A percentile compares a stretch with the other conserved stretches of the same genome.
Evolutionary conservation across 345 rosid species (phyloP).

Genomic region (Aquilaria malaccensis): DNA sequence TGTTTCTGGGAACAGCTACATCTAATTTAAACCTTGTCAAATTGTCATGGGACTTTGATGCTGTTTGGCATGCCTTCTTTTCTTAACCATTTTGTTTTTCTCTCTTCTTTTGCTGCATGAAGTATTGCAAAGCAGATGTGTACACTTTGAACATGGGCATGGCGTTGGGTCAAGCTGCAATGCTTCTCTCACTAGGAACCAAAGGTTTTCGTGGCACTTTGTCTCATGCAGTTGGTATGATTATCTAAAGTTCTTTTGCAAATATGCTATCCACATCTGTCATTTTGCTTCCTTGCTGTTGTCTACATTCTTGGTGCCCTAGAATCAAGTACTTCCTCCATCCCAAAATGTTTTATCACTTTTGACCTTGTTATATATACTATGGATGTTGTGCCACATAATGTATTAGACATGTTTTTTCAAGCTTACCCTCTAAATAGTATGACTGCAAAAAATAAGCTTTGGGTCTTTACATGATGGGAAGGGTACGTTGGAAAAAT

Average conservation of each 20-base stretch:
- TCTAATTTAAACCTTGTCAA: too few relatives aligned
- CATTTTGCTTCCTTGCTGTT: not conserved
- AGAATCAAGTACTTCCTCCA: not conserved
- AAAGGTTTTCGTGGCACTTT: slow-evolving; percentile 70
- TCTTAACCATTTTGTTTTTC: slow-evolving; percentile 13
- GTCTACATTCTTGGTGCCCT: not conserved
- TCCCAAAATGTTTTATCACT: not conserved
- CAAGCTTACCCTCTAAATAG: too few relatives aligned
- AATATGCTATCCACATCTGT: not conserved
- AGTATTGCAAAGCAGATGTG: slow-evolving; percentile 67
- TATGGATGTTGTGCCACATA: not conserved
- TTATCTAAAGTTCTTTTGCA: slow-evolving; percentile 11
- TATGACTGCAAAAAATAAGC: too few relatives aligned
- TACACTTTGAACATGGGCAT: slow-evolving; percentile 75
- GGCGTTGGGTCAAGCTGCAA: slow-evolving; percentile 96
- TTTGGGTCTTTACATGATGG: too few relatives aligned
- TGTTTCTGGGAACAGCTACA: too few relatives aligned
- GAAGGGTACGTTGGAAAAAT: too few relatives aligned
- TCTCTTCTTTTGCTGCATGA: slow-evolving; percentile 9
- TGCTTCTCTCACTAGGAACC: slow-evolving; percentile 79
- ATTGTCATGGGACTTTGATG: not conserved
- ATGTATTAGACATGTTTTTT: too few relatives aligned
- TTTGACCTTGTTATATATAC: not conserved
- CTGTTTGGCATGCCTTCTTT: not conserved
- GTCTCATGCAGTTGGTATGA: slow-evolving; percentile 70